A percentile compares a stretch with the other conserved stretches of the same genome.
Evolutionary conservation across 768 basidiomycete species (phyloP).

Genomic region (Tulasnella sp.): DNA sequence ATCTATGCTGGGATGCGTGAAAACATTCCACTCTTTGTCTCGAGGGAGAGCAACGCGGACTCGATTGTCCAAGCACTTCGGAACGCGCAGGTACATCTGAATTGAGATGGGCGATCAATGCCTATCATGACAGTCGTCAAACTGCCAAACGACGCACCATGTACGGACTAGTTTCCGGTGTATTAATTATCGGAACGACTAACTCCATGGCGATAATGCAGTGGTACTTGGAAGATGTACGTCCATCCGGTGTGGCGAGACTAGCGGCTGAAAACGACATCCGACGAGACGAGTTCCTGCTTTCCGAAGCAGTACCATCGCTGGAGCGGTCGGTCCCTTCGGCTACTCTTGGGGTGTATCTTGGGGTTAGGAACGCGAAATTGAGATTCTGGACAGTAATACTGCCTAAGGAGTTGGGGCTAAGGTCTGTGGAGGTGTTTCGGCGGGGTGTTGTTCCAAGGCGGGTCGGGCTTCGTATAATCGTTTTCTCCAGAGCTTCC

Average conservation of each 20-base stretch:
- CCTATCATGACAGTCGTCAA: not conserved
- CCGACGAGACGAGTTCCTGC: not conserved
- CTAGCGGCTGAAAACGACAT: not conserved
- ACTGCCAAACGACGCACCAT: not conserved
- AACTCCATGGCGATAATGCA: conserved; percentile 12
- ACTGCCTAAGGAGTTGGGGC: not conserved
- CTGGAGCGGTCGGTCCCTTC: not conserved
- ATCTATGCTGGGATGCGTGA: not conserved
- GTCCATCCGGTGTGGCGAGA: not conserved
- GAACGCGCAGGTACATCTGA: conserved; percentile 1
- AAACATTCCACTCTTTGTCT: not conserved
- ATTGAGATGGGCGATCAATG: not conserved
- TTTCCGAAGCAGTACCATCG: not conserved
- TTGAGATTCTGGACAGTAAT: conserved; percentile 11
- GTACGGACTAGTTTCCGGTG: conserved; percentile 4
- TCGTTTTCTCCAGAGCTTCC: conserved; percentile 1
- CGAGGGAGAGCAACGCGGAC: not conserved
- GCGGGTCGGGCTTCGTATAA: not conserved
- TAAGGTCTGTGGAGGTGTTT: not conserved
- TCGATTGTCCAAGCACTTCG: conserved; percentile 6
- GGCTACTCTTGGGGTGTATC: not conserved
- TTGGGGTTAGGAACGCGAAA: not conserved
- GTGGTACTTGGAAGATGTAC: not conserved
- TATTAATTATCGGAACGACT: conserved; percentile 2
- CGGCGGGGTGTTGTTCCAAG: not conserved